These are phyloP conservation scores for Cryptococcus neoformans DNA, from an alignment of 1,284 basidiomycete genomes.

Conservation along the genomic window DNA sequence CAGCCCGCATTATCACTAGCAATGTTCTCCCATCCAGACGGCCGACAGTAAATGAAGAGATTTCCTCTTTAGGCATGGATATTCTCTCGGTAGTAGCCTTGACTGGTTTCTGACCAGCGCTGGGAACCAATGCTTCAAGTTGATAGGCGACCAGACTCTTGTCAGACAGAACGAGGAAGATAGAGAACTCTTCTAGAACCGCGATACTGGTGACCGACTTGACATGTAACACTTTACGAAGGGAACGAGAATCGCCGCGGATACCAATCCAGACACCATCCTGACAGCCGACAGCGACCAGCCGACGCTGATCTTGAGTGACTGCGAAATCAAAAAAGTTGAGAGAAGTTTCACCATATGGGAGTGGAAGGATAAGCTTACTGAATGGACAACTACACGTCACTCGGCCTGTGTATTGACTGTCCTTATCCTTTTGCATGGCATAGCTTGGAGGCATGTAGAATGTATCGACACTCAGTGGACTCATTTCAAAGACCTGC, in stretches of 20 bases:
- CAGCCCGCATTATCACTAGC: conserved; percentile 94
- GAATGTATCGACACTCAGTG: conserved; percentile 80
- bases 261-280: conserved; percentile 98
- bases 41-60: conserved; percentile 92
- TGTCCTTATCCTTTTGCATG: conserved; percentile 59
- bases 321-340: conserved; percentile 49
- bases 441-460: conserved; percentile 60
- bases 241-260: conserved; percentile 76
- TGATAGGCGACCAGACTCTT: conserved; percentile 76
- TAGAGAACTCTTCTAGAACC: conserved; percentile 90
- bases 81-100: conserved; percentile 69
- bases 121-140: conserved; percentile 91
- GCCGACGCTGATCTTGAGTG: conserved; percentile 73
- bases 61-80: conserved; percentile 76
- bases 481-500: conserved; percentile 76
- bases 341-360: neutral
- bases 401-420: conserved; percentile 78
- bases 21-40: conserved; percentile 77
- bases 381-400: conserved; percentile 92
- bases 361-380: conserved; percentile 50
- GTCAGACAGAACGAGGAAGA: conserved; percentile 91
- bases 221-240: conserved; percentile 84
- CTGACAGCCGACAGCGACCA: conserved; percentile 90
- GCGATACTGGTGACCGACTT: conserved; percentile 90
- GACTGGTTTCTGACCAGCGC: conserved; percentile 49